These are phyloP conservation scores for Collariella sp. DNA, from an alignment of 495 filamentous ascomycete species.

Conservation along the genomic window DNA sequence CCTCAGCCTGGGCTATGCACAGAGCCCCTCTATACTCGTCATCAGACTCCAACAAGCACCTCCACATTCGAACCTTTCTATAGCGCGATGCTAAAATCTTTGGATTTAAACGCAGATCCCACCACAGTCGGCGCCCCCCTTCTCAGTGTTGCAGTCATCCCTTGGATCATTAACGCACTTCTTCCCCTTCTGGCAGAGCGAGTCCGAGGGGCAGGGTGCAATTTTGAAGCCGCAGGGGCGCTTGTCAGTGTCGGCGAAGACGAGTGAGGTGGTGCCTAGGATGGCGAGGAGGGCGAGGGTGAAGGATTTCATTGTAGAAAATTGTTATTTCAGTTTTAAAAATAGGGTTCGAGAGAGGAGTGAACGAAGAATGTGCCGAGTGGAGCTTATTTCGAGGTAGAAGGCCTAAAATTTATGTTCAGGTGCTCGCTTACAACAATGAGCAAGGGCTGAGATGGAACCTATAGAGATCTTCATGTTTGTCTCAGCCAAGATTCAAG, in stretches of 20 bases:
- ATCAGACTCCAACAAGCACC: too few species aligned
- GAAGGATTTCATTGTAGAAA: constrained; percentile 2
- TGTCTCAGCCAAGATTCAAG: constrained; percentile 6
- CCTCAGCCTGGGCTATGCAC: too few species aligned
- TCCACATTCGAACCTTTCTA: too few species aligned
- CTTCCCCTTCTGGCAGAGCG: constrained; percentile 14
- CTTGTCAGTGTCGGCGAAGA: neutral
- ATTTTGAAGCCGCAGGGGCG: constrained; percentile 21
- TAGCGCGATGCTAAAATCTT: too few species aligned
- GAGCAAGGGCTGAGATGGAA: neutral
- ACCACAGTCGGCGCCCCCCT: constrained; percentile 25
- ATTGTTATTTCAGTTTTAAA: neutral
- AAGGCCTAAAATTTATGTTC: neutral
- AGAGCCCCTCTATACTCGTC: too few species aligned
- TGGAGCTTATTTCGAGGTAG: neutral
- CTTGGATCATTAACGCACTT: constrained; percentile 25
- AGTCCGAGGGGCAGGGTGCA: constrained; percentile 13
- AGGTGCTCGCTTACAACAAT: neutral
- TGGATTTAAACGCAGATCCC: constrained; percentile 20
- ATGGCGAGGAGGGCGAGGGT: constrained; percentile 7
- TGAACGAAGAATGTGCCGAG: neutral
- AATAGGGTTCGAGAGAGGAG: neutral
- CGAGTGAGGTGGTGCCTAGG: constrained; percentile 1
- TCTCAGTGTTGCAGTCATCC: constrained; percentile 23
- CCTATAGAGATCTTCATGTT: constrained; percentile 4